A percentile compares a stretch with the other conserved stretches of the same genome.
Conservation (phyloP, 2,329 filamentous ascomycete genomes). For the Diaporthe helianthi region DNA sequence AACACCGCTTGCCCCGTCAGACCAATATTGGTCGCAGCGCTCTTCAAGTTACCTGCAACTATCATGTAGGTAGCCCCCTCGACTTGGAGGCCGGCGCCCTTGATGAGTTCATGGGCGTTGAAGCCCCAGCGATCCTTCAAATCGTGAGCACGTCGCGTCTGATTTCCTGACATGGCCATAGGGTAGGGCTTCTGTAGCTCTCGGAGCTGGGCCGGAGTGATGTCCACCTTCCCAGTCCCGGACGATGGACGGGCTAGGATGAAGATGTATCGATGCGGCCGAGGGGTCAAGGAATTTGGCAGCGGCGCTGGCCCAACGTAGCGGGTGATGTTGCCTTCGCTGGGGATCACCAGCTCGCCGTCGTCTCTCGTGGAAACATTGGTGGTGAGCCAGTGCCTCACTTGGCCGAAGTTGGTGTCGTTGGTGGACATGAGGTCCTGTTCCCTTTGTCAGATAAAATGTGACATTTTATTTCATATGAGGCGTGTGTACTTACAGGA, state of each 20-base stretch:
- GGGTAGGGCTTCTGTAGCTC: not conserved
- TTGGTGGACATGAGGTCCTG: not conserved
- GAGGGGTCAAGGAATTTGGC: not conserved
- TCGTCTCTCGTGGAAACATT: not conserved
- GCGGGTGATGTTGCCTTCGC: not conserved
- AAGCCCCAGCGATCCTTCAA: conserved; percentile 14
- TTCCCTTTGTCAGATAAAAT: not conserved
- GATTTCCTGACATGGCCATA: not conserved
- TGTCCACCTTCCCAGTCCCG: not conserved
- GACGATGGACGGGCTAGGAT: not conserved
- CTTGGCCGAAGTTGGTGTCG: not conserved
- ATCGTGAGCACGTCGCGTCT: not conserved
- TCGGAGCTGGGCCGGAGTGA: not conserved
- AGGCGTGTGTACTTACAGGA: not conserved
- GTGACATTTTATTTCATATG: not conserved
- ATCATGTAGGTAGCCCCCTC: not conserved
- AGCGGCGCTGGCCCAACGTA: not conserved
- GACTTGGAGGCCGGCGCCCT: not conserved
- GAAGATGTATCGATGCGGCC: not conserved
- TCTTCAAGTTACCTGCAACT: not conserved
- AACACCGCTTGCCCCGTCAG: not conserved
- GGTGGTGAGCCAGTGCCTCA: not conserved
- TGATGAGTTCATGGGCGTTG: not conserved
- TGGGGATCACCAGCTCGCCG: not conserved
- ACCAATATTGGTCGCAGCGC: not conserved